Base-by-base conservation (phyloP, 2,329 filamentous ascomycete species). In the Ambrosiella xylebori region DNA sequence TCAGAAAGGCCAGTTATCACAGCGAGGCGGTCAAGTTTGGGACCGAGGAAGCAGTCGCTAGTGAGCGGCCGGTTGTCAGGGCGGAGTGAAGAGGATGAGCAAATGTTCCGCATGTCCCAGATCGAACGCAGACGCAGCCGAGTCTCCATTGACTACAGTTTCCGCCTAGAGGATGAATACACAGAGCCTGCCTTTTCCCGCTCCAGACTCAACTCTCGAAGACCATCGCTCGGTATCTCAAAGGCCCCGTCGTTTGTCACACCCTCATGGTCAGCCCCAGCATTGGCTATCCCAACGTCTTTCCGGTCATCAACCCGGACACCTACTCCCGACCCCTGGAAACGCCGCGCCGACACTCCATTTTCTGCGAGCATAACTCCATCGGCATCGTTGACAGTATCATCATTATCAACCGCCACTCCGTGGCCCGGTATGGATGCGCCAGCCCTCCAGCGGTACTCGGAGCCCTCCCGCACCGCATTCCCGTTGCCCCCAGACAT, bases 401-500 rank as follows among this genome's bases (percentile, higher is more conserved):
- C 27, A 27, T 27, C 27, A 27, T 27, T 3, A 3, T 4, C 27
- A 27, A 27, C 27, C 27, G 27, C 27, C 27, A 27, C 27, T 27
- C 3, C 27, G 3, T 27, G 27, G 27, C 27, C 27, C 27, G 5
- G 3, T 27, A 27, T 27, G 27, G 27, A 27, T 27, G 27, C 27
- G 27, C 27, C 27, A 27, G 27, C 27, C 27, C 27, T 27, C 27
- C 27, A 2, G 27, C 27, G 40, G 2, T 8, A 27, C 15, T 36
- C 13, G 9, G 57, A 55, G 27, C 57, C 56, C 44, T 52, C 47
- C 13, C 40, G 53, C 11, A 52, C 66, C 53, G 67, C 68, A 0
- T 66, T 80, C 5, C 78, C 75, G 0, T 68, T 81, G 0, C 76
- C 77, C 0, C 72, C 74, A 1, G 72, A 79, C 35, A 70, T 79